These are phyloP conservation scores for Aspergillus asperescens DNA, from an alignment of 495 filamentous ascomycete genomes.

Conservation along the genomic window DNA sequence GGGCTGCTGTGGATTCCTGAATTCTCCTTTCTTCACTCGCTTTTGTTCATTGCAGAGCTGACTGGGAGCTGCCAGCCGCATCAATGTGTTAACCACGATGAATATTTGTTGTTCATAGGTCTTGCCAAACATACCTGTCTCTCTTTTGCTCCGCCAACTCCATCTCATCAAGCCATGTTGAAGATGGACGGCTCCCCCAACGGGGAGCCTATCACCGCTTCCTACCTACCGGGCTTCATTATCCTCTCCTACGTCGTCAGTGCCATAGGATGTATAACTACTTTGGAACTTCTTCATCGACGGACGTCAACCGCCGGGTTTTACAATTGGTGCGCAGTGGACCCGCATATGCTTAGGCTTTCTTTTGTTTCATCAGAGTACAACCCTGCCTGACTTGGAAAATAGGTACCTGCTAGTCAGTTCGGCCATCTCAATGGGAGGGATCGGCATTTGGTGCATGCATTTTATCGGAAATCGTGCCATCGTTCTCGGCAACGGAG, in stretches of 20 bases:
- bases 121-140: background rate
- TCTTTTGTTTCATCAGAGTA: background rate
- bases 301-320: constrained; percentile 60
- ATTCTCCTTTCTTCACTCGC: background rate
- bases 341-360: too few species aligned
- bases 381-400: background rate
- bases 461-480: constrained; percentile 85
- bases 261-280: constrained; percentile 67
- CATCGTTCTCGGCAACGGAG: constrained; percentile 59
- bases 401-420: constrained; percentile 63
- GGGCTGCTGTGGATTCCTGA: too few species aligned
- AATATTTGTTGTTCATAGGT: background rate
- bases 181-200: constrained; percentile 3
- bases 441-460: constrained; percentile 78
- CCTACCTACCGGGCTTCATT: constrained; percentile 59
- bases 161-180: constrained; percentile 21
- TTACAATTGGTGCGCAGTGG: constrained; percentile 63
- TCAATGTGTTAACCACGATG: background rate
- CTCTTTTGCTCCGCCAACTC: background rate
- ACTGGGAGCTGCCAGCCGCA: background rate
- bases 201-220: constrained; percentile 19
- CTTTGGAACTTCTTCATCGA: constrained; percentile 76
- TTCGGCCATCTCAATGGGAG: constrained; percentile 73
- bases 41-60: background rate
- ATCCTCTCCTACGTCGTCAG: constrained; percentile 75